Conservation (phyloP, 495 filamentous ascomycete genomes). For the Lasiosphaeriaceae sp. region DNA sequence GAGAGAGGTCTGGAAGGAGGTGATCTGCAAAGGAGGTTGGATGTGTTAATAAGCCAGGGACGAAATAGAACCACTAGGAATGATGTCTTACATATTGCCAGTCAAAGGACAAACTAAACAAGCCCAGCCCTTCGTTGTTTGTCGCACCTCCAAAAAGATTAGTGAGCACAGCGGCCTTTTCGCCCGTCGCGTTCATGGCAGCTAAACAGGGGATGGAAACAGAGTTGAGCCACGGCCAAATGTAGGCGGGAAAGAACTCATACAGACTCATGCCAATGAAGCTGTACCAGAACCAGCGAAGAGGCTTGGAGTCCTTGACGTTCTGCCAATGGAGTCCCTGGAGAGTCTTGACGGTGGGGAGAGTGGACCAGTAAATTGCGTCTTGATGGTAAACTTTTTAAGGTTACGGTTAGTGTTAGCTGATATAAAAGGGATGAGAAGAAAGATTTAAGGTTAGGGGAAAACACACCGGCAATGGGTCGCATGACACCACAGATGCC, state of each 20-base stretch:
- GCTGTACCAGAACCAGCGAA: slow-evolving; percentile 39
- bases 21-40: slow-evolving; percentile 21
- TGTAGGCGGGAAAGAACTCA: slow-evolving; percentile 53
- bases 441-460: too few relatives aligned
- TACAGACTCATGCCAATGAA: slow-evolving; percentile 42
- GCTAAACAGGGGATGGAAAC: slow-evolving; percentile 57
- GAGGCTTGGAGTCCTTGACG: slow-evolving; percentile 30
- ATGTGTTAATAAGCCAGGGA: slow-evolving; percentile 21
- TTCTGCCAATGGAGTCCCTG: slow-evolving; percentile 39
- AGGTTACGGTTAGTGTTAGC: too few relatives aligned
- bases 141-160: slow-evolving; percentile 53
- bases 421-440: too few relatives aligned
- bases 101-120: slow-evolving; percentile 48
- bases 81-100: slow-evolving; percentile 47
- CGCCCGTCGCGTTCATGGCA: slow-evolving; percentile 23
- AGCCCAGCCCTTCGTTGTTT: slow-evolving; percentile 48
- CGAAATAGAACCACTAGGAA: slow-evolving; percentile 22
- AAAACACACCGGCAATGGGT: slow-evolving; percentile 43
- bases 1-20: slow-evolving; percentile 30
- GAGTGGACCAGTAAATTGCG: slow-evolving; percentile 41
- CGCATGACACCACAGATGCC: slow-evolving; percentile 52
- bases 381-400: slow-evolving; percentile 54
- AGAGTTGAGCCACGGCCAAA: slow-evolving; percentile 50
- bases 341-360: slow-evolving; percentile 38
- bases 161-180: slow-evolving; percentile 51